Evolutionary conservation across 2,329 filamentous ascomycete genomes (phyloP), one percentile per base, ranked within the genome.

Genomic region (Nannizziopsis arthrosporioides): DNA sequence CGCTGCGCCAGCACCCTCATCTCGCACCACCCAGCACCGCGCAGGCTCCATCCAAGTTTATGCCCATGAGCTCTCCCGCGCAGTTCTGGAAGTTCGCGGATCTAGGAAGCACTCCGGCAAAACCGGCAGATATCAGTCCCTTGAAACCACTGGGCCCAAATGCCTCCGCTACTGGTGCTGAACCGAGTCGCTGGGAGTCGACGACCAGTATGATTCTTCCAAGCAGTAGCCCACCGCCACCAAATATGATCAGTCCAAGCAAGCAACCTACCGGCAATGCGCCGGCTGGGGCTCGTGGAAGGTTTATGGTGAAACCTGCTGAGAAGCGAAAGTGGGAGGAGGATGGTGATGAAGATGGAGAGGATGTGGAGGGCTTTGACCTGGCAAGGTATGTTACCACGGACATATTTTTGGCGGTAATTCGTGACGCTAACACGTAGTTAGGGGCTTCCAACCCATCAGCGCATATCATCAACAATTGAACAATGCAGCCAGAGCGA

Each of bases 31-130:
- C 71, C 0, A 72, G 69, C 54, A 73, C 71, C 1, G 67, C 69
- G 2, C 69, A 71, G 47, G 65, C 71, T 12, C 71, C 71, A 1
- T 72, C 69, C 15, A 72, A 71, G 53, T 73, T 72, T 55, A 73
- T 73, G 70, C 68, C 69, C 3, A 68, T 72, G 61, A 73, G 70
- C 51, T 72, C 68, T 3, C 71, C 71, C 1, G 70, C 70, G 3
- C 68, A 72, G 38, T 73, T 73, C 56, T 73, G 70, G 70, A 72
- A 71, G 47, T 68, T 70, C 37, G 67, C 66, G 15, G 66, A 68
- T 50, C 69, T 72, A 47, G 67, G 67, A 10, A 70, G 67, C 53
- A 71, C 68, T 1, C 68, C 68, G n/a, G 68, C 65, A 3, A 58
- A 63, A 10, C 62, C 63, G 0, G 65, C 66, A 5, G 69, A 73